A percentile compares a stretch with the other conserved stretches of the same genome.
Conservation (phyloP, 352 stramenopile species). For the Pythium dissimile region DNA sequence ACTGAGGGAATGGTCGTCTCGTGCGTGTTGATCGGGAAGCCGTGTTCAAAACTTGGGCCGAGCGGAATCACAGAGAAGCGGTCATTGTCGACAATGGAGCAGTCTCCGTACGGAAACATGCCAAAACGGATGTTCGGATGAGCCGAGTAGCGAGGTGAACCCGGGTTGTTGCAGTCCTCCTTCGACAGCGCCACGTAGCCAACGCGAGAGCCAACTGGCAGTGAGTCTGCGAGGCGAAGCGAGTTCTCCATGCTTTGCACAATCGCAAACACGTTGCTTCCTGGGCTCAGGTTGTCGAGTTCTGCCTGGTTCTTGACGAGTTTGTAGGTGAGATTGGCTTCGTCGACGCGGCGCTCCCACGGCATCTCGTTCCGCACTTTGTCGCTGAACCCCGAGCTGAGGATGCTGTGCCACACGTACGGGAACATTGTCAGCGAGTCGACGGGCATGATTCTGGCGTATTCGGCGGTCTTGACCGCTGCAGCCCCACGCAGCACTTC, state of each 20-base stretch:
- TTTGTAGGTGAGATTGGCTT: slow-evolving; percentile 30
- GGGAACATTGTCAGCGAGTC: slow-evolving; percentile 54
- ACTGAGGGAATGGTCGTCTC: slow-evolving; percentile 21
- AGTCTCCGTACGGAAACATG: slow-evolving; percentile 60
- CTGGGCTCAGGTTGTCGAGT: slow-evolving; percentile 23
- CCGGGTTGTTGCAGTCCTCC: slow-evolving; percentile 58
- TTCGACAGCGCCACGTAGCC: slow-evolving; percentile 43
- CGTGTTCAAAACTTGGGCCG: slow-evolving; percentile 59
- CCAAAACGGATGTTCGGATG: slow-evolving; percentile 44
- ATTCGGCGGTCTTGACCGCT: slow-evolving; percentile 4
- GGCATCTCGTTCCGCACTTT: slow-evolving; percentile 16
- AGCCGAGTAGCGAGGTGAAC: slow-evolving; percentile 21
- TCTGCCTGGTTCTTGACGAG: slow-evolving; percentile 39
- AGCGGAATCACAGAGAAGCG: slow-evolving; percentile 46
- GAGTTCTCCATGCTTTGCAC: slow-evolving; percentile 14
- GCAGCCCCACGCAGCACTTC: background rate
- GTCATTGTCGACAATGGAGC: slow-evolving; percentile 46
- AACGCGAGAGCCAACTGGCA: slow-evolving; percentile 30
- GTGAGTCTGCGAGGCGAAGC: slow-evolving; percentile 32
- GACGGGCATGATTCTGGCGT: slow-evolving; percentile 38
- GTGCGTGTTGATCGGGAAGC: slow-evolving; percentile 53
- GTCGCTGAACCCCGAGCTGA: slow-evolving; percentile 37
- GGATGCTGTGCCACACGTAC: slow-evolving; percentile 56
- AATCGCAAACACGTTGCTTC: slow-evolving; percentile 34
- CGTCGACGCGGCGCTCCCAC: slow-evolving; percentile 14